Percentiles rank a stretch among this genome's conserved stretches.
phyloP scores from a whole-genome alignment of 2,329 filamentous ascomycete genomes.

The Leptosphaerulina australis region DNA sequence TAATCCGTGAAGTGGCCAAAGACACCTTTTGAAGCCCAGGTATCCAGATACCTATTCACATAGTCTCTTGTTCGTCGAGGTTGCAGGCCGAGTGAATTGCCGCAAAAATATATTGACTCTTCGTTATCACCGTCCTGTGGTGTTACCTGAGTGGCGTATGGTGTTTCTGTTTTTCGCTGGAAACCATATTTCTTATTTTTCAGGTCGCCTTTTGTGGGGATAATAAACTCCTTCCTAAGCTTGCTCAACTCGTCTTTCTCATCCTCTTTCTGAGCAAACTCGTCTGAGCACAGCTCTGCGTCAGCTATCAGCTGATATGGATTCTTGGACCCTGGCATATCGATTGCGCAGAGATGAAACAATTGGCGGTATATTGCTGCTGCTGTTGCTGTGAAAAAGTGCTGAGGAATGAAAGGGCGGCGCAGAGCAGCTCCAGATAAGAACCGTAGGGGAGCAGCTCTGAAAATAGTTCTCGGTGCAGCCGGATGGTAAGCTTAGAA shows the following conservation, averaged over 20 bases:
- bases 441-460: constrained; percentile 7
- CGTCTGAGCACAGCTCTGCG: constrained; percentile 36
- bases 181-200: constrained; percentile 61
- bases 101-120: constrained; percentile 78
- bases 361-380: constrained; percentile 1
- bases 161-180: constrained; percentile 10
- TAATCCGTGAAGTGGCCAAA: constrained; percentile 79
- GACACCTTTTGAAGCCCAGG: constrained; percentile 85
- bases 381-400: not conserved
- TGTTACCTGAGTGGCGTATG: constrained; percentile 27
- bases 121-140: constrained; percentile 29
- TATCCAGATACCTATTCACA: constrained; percentile 74
- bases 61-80: constrained; percentile 70
- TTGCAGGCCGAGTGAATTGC: constrained; percentile 87
- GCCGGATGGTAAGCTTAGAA: constrained; percentile 10
- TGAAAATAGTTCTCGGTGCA: constrained; percentile 16
- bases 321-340: constrained; percentile 36
- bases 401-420: not conserved
- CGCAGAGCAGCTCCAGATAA: not conserved
- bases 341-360: constrained; percentile 6
- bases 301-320: constrained; percentile 29
- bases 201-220: constrained; percentile 76
- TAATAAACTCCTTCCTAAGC: constrained; percentile 71
- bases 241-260: constrained; percentile 46
- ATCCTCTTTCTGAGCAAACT: constrained; percentile 45